Conservation (phyloP, 2,329 filamentous ascomycete species). For the Fusarium stilboides region DNA sequence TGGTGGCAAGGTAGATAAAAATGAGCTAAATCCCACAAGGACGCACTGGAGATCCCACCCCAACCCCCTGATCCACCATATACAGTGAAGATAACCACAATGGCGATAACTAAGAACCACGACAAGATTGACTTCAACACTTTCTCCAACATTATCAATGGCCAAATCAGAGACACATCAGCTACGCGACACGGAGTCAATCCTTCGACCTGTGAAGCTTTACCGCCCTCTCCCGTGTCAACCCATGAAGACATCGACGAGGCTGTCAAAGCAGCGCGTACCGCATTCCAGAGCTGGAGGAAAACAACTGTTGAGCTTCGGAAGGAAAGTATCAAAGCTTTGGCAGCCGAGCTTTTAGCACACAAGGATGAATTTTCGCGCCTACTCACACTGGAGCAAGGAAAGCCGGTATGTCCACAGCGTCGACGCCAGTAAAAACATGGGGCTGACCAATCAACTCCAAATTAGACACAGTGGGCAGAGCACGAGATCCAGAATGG, state of each 20-base stretch:
- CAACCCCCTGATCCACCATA: background rate
- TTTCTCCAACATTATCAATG: constrained; percentile 12
- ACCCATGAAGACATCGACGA: background rate
- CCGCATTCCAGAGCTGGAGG: background rate
- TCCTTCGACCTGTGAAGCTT: background rate
- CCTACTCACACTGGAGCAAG: constrained; percentile 3
- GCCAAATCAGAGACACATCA: background rate
- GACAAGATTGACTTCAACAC: background rate
- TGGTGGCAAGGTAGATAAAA: background rate
- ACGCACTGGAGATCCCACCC: too few relatives aligned
- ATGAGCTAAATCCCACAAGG: background rate
- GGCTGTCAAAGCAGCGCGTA: background rate
- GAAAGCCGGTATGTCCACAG: background rate
- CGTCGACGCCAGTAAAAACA: fast-evolving
- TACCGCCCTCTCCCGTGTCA: constrained; percentile 1
- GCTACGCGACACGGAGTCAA: background rate
- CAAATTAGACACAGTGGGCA: background rate
- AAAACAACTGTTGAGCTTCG: background rate
- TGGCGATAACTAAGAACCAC: background rate
- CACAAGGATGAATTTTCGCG: background rate
- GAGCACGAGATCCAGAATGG: background rate
- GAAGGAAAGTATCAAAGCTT: background rate
- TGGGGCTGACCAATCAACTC: background rate
- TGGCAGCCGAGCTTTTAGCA: background rate
- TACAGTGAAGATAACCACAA: background rate